Percentiles rank a stretch among this genome's conserved stretches.
Conservation (phyloP, 495 filamentous ascomycete genomes). For the Penicillium ochrochloron region DNA sequence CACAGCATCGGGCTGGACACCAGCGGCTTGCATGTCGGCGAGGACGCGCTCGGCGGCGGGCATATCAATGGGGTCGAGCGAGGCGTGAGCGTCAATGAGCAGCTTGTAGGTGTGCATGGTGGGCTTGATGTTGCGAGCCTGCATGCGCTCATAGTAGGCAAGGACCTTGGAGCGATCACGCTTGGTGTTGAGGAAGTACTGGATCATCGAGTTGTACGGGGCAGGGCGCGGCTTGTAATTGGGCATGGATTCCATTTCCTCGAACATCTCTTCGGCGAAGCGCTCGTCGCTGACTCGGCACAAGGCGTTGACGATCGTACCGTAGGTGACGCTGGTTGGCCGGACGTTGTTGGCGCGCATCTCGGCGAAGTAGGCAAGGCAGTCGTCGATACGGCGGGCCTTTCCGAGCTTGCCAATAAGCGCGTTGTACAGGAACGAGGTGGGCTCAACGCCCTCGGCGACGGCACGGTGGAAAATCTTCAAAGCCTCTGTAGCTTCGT, state of each 20-base stretch:
- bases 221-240: conserved; percentile 98
- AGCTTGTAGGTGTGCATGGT: conserved; percentile 98
- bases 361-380: conserved; percentile 95
- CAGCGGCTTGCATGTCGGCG: conserved; percentile 72
- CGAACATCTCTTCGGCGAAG: conserved; percentile 96
- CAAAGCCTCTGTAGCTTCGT: conserved; percentile 94
- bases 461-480: conserved; percentile 96
- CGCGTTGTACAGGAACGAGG: conserved; percentile 97
- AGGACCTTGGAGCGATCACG: conserved; percentile 92
- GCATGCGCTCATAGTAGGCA: conserved; percentile 95
- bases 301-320: conserved; percentile 95
- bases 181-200: conserved; percentile 98
- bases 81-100: conserved; percentile 93
- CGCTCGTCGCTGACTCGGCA: conserved; percentile 97
- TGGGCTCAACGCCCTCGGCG: conserved; percentile 91
- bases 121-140: conserved; percentile 80
- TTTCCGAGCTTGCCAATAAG: conserved; percentile 98
- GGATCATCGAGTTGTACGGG: conserved; percentile 98
- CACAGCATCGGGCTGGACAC: conserved; percentile 81
- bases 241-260: conserved; percentile 98
- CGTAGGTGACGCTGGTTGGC: conserved; percentile 96
- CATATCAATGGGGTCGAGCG: conserved; percentile 92
- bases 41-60: conserved; percentile 84
- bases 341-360: conserved; percentile 93
- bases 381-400: conserved; percentile 95